Conservation (phyloP, 208 protist species). For the Phytomonas sp. region DNA sequence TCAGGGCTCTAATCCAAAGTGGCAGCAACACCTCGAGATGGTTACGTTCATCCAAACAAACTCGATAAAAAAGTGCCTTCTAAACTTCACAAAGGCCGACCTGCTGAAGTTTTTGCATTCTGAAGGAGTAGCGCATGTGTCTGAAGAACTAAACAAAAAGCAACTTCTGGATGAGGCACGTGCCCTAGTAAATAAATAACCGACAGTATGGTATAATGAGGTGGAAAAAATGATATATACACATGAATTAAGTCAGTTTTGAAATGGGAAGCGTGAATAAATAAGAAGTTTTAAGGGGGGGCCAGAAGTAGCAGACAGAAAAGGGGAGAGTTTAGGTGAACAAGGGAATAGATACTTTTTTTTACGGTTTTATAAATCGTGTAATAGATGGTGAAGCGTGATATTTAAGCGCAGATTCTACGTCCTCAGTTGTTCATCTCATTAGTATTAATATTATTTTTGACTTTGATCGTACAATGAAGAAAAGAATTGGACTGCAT, state of each 20-base stretch:
- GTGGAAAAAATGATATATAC: neutral
- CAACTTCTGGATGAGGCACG: conserved; percentile 46
- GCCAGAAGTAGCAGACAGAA: too few relatives aligned
- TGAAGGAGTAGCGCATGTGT: conserved; percentile 21
- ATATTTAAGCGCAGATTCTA: neutral
- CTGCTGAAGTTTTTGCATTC: conserved; percentile 29
- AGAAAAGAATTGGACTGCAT: neutral
- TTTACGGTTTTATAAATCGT: neutral
- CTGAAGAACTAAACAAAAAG: conserved; percentile 32
- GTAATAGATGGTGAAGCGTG: neutral
- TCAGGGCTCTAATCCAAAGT: conserved; percentile 4
- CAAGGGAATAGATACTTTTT: neutral
- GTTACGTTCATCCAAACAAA: conserved; percentile 36
- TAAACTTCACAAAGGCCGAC: conserved; percentile 22
- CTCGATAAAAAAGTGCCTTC: conserved; percentile 30
- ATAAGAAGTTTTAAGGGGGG: too few relatives aligned
- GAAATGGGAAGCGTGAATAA: neutral
- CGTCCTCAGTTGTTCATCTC: neutral
- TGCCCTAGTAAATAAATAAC: conserved; percentile 20
- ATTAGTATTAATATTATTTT: conserved; percentile 7
- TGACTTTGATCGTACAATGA: conserved; percentile 4
- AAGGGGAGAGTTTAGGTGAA: neutral
- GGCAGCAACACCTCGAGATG: conserved; percentile 29
- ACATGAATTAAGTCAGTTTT: neutral
- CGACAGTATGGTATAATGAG: neutral